Conservation (phyloP, 306 rosid species). For the Trifolium fragiferum region DNA sequence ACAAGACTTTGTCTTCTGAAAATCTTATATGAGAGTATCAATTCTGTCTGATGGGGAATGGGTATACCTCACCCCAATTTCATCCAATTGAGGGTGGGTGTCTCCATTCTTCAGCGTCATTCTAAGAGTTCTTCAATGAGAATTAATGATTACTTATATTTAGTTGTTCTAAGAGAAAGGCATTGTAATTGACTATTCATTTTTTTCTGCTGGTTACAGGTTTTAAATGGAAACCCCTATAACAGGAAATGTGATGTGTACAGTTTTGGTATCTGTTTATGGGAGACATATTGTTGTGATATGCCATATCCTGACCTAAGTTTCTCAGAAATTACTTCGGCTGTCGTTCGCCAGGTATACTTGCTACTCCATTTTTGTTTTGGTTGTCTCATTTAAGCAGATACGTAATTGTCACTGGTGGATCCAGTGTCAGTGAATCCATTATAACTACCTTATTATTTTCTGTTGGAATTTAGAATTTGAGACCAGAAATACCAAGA, state of each 20-base stretch:
- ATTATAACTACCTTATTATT: conserved; percentile 2
- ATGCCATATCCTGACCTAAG: conserved; percentile 99
- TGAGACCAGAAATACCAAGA: conserved; percentile 96
- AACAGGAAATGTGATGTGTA: conserved; percentile 97
- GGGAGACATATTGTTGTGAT: conserved; percentile 99
- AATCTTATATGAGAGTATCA: neutral
- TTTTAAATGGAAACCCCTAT: conserved; percentile 94
- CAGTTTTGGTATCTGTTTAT: conserved; percentile 94
- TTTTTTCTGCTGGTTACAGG: conserved; percentile 61
- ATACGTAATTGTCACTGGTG: neutral
- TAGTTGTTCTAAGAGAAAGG: conserved; percentile 25
- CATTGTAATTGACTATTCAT: conserved; percentile 34
- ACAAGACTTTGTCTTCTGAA: neutral
- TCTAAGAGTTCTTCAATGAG: conserved; percentile 8
- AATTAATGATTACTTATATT: conserved; percentile 14
- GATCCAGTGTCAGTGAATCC: conserved; percentile 5
- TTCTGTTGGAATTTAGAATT: conserved; percentile 63
- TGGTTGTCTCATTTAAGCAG: neutral
- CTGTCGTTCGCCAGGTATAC: conserved; percentile 94
- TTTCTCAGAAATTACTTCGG: conserved; percentile 95
- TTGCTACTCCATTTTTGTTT: conserved; percentile 17
- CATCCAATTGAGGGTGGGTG: neutral
- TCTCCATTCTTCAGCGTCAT: neutral
- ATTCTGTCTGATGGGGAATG: neutral
- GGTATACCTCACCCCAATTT: conserved; percentile 17